These are phyloP conservation scores for Wickerhamomyces sp. DNA, from an alignment of 1,139 yeast genomes.

Conservation along the genomic window DNA sequence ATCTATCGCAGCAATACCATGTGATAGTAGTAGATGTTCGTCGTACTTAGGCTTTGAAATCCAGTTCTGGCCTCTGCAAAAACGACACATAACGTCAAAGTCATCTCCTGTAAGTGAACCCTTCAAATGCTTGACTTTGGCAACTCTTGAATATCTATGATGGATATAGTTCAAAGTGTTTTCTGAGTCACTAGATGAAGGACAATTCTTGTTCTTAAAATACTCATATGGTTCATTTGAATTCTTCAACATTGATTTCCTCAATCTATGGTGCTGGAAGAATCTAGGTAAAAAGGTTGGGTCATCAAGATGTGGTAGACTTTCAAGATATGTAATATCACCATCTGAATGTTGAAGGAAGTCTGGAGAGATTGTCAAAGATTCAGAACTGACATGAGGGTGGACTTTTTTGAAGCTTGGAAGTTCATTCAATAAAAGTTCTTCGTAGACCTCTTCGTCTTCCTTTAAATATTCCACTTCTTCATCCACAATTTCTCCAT, in stretches of 20 bases:
- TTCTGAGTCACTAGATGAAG: constrained; percentile 5
- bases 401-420: constrained; percentile 7
- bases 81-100: constrained; percentile 22
- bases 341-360: constrained; percentile 8
- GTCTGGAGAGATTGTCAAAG: constrained; percentile 6
- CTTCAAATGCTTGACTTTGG: not conserved
- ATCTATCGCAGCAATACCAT: constrained; percentile 20
- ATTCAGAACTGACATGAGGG: not conserved
- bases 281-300: constrained; percentile 16
- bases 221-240: constrained; percentile 1
- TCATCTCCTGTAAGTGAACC: not conserved
- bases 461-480: not conserved
- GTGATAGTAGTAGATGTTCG: constrained; percentile 23
- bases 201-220: constrained; percentile 8
- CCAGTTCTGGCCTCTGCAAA: constrained; percentile 25
- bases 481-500: too few species aligned
- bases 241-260: constrained; percentile 1
- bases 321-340: constrained; percentile 9
- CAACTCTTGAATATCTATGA: constrained; percentile 9
- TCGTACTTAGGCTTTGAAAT: constrained; percentile 9
- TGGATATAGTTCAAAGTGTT: constrained; percentile 1
- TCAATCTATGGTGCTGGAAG: constrained; percentile 17
- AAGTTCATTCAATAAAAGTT: constrained; percentile 9
- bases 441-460: not conserved
- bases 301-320: constrained; percentile 9